Conservation (phyloP, 257 asterid species). For the Craterostigma plantagineum region DNA sequence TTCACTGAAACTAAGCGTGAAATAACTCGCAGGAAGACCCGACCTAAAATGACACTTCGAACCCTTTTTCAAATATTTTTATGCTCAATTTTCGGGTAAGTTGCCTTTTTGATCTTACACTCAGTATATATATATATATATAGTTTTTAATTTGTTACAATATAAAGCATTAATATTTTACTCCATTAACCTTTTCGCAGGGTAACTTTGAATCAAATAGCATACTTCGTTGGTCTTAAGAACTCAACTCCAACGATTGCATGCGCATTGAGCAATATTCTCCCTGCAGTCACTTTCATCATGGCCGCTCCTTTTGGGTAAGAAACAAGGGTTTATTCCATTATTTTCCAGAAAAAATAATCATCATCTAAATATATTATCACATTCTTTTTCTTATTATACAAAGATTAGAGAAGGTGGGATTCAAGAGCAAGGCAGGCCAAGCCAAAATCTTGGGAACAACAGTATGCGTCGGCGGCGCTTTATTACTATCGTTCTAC, state of each 20-base stretch:
- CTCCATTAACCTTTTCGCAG: conserved; percentile 16
- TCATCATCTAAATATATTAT: background rate
- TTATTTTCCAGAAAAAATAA: no score
- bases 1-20: background rate
- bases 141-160: background rate
- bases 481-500: conserved; percentile 1
- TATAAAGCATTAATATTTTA: background rate
- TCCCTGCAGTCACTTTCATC: conserved; percentile 67
- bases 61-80: conserved; percentile 56
- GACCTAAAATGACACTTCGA: conserved; percentile 41
- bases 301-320: conserved; percentile 72
- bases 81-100: conserved; percentile 72
- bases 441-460: conserved; percentile 1
- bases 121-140: background rate
- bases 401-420: background rate
- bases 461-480: conserved; percentile 1
- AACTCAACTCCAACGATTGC: conserved; percentile 80
- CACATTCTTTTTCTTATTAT: background rate
- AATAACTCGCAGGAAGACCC: conserved; percentile 45
- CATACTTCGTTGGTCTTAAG: conserved; percentile 73
- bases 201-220: conserved; percentile 60
- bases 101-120: background rate
- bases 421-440: background rate
- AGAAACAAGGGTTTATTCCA: conserved; percentile 1
- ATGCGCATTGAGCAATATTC: conserved; percentile 59